Evolutionary conservation across 2,329 filamentous ascomycete genomes (phyloP).

Genomic region (Torrubiellomyces zombiae): DNA sequence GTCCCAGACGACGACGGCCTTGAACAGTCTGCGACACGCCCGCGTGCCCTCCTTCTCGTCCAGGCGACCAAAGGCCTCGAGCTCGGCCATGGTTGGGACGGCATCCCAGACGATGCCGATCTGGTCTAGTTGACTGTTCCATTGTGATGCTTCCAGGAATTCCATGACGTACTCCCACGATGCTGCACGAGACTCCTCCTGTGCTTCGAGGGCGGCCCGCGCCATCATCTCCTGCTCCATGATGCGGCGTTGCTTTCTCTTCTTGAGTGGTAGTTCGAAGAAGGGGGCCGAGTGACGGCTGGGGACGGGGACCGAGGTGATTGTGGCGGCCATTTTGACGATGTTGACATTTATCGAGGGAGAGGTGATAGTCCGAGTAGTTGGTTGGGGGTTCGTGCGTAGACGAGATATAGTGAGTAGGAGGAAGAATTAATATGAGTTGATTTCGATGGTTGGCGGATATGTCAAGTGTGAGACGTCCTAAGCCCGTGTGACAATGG

Average conservation of each 20-base stretch:
- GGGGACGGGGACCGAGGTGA: slow-evolving; percentile 3
- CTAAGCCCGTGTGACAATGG: too few relatives aligned
- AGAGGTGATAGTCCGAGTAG: too few relatives aligned
- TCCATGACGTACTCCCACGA: slow-evolving; percentile 16
- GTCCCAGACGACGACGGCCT: slow-evolving; percentile 21
- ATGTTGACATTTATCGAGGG: too few relatives aligned
- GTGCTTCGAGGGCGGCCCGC: slow-evolving; percentile 12
- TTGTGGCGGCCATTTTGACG: slow-evolving; percentile 3
- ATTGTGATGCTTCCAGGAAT: slow-evolving; percentile 13
- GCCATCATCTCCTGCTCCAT: slow-evolving; percentile 7
- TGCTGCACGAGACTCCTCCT: slow-evolving; percentile 13
- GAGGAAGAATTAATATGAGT: too few relatives aligned
- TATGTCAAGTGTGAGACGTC: too few relatives aligned
- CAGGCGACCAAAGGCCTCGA: slow-evolving; percentile 15
- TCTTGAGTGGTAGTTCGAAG: slow-evolving; percentile 9
- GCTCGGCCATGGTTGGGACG: slow-evolving; percentile 17
- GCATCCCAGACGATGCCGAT: slow-evolving; percentile 17
- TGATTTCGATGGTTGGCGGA: too few relatives aligned
- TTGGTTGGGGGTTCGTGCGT: too few relatives aligned
- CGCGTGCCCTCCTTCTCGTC: slow-evolving; percentile 18
- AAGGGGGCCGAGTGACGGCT: slow-evolving; percentile 5
- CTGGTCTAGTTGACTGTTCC: slow-evolving; percentile 14
- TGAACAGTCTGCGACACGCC: slow-evolving; percentile 19
- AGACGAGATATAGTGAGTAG: too few relatives aligned
- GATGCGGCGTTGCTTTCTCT: slow-evolving; percentile 8